phyloP scores from a whole-genome alignment of 1,139 yeast species.

The Nakaseomyces glabratus region DNA sequence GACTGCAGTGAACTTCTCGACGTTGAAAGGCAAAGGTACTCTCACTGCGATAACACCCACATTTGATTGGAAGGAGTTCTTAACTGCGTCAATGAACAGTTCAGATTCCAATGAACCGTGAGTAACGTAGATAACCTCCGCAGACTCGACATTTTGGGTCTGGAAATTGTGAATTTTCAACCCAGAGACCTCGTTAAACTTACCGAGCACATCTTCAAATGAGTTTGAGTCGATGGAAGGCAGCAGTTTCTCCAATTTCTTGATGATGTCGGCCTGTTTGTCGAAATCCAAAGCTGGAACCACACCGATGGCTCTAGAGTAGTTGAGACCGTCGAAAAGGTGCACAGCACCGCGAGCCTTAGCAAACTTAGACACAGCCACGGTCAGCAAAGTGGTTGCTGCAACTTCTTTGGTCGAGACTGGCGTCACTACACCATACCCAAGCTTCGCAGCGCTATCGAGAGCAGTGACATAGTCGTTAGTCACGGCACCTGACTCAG shows the following conservation, averaged over 20 bases:
- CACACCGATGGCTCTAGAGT: constrained; percentile 47
- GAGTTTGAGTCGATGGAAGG: constrained; percentile 40
- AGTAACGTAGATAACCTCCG: constrained; percentile 66
- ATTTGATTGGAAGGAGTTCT: constrained; percentile 33
- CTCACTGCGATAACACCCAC: constrained; percentile 67
- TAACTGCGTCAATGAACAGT: constrained; percentile 39
- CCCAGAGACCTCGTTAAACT: constrained; percentile 50
- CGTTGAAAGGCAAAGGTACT: constrained; percentile 70
- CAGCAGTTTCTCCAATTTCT: constrained; percentile 22
- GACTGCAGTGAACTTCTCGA: constrained; percentile 45
- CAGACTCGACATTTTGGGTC: constrained; percentile 41
- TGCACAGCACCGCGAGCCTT: constrained; percentile 24
- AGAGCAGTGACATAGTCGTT: constrained; percentile 63
- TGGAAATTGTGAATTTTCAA: constrained; percentile 19
- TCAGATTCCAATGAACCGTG: constrained; percentile 66
- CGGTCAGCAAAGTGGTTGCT: constrained; percentile 56
- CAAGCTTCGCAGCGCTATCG: constrained; percentile 53
- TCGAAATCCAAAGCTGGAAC: constrained; percentile 27
- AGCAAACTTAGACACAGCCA: constrained; percentile 51
- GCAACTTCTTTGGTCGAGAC: constrained; percentile 55
- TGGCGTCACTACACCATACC: constrained; percentile 68
- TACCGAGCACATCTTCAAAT: constrained; percentile 51
- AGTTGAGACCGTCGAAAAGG: constrained; percentile 58
- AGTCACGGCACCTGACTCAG: constrained; percentile 41
- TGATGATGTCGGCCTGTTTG: constrained; percentile 28